Base-by-base conservation (phyloP, 495 filamentous ascomycete genomes). In the Penicillium longicatenatum region DNA sequence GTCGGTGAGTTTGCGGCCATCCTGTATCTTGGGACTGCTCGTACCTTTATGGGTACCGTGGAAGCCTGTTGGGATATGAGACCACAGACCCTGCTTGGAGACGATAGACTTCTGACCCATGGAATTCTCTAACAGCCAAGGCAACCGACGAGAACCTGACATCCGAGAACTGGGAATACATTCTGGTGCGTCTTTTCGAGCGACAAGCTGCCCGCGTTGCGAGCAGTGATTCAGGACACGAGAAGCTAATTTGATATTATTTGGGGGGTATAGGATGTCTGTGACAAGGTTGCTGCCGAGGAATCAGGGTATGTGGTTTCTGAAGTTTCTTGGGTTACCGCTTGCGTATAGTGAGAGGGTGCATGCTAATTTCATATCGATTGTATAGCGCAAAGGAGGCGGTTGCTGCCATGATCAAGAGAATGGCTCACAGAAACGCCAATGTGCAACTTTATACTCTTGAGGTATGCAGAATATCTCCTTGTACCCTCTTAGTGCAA, bases 391-490 rank as follows among this genome's bases (percentile, higher is more conserved):
- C 92, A 50, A 96, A 96, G 76, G 93, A 98, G 78, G 92, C 86
- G 17, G 91, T 98, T 59, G 90, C 92, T 59, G 89, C 90, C 57
- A 82, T 98, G 82, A 98, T 98, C 72, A 98, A 97, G 77, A 82
- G 94, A 57, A 80, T 98, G 61, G 95, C 94, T 54, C 93, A 98
- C 75, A 86, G 94, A 58, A 98, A 98, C 75, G 94, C 94, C 55
- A 98, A 98, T 75, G 94, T 98, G n/a, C 94, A 98, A 76, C 82
- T 98, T 31, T 98, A 98, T 70, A 98, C 94, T 19, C 82, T 98
- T 55, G 94, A 98, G 83, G 92, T 94, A 64, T 46, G 82, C 57
- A 45, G 17, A 3, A 20, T 39, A 9, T 9, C 30, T 29, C 20
- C 3, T 6, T 44, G 44, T 20, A 17, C 9, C 9, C 33, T 16